Evolutionary conservation across 2,329 filamentous ascomycete genomes (phyloP), one percentile per base, ranked within the genome.

Genomic region (Xylaria multiplex): DNA sequence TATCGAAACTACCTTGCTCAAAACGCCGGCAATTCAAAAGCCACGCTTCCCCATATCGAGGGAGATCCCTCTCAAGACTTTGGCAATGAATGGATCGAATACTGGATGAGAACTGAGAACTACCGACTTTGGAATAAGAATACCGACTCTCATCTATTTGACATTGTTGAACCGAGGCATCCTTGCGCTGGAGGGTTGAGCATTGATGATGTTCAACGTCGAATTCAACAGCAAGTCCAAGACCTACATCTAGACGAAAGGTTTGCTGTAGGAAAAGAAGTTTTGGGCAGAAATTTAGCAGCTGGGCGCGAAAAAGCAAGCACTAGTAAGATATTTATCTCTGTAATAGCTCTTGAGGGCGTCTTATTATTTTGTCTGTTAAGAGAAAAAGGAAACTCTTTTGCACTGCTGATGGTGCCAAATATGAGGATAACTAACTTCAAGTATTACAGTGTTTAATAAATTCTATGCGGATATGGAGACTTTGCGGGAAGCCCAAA

Each of bases 201-300:
- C 1, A 93, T 99, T 69, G 96, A 98, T 71, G 96, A 99, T 77
- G 91, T 99, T 13, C 95, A 97, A 77, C 88, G 96, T 57, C 87
- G 96, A 27, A 86, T 99, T 40, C 90, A 93, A 42, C 92, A 96
- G 77, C 96, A 98, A 79, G 92, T 99, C 56, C 91, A 95, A 71
- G 95, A 98, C 67, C 85, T 98, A 55, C 94, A 98, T 77, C 85
- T 98, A 1, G 96, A 99, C 77, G 96, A 98, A 77, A 88, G 92
- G 8, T 89, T 98, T 65, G 90, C 92, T 0, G 90, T 92, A 66
- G 92, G 93, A 8, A 88, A 90, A 61, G 96, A 98, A 77, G 91
- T 90, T 0, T 84, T 98, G 2, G 93, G 93, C n/a, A 90, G 94
- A 66, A 94, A 97, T 73, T 78, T 97, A n/a, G 91, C 92, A 3